phyloP scores from a whole-genome alignment of 1,284 basidiomycete genomes.

The Sparassis latifolia region DNA sequence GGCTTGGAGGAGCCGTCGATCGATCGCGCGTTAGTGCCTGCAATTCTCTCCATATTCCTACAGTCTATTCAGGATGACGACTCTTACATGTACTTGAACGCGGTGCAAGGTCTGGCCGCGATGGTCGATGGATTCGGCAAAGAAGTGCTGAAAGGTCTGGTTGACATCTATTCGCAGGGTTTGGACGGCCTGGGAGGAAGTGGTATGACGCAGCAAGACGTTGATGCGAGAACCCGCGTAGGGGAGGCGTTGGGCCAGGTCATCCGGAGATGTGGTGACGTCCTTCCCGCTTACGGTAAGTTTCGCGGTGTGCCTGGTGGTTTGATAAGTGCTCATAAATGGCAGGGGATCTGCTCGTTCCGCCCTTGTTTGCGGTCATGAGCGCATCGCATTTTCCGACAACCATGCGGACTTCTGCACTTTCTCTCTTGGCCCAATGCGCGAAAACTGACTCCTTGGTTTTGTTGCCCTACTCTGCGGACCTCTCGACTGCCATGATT shows the following conservation, averaged over 20 bases:
- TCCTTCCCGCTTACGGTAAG: conserved; percentile 67
- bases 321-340: background rate
- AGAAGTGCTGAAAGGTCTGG: conserved; percentile 62
- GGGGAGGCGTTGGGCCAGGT: conserved; percentile 86
- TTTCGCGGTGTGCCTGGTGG: conserved; percentile 4
- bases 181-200: conserved; percentile 42
- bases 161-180: conserved; percentile 56
- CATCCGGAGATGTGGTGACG: conserved; percentile 67
- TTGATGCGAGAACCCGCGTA: conserved; percentile 76
- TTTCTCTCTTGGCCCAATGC: conserved; percentile 78
- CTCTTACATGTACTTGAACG: conserved; percentile 92
- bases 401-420: conserved; percentile 69
- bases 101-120: conserved; percentile 81
- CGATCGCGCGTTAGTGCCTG: conserved; percentile 66
- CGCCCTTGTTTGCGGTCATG: conserved; percentile 58
- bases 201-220: conserved; percentile 53
- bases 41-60: conserved; percentile 84
- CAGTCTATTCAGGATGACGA: conserved; percentile 88
- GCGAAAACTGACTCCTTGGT: conserved; percentile 59
- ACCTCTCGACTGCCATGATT: conserved; percentile 61
- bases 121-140: conserved; percentile 77
- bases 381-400: conserved; percentile 58
- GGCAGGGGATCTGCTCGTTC: conserved; percentile 65
- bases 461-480: conserved; percentile 54
- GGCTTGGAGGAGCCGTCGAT: conserved; percentile 24